A percentile compares a stretch with the other conserved stretches of the same genome.
Evolutionary conservation across 2,329 filamentous ascomycete genomes (phyloP).

Genomic region (Colletotrichum viniferum): DNA sequence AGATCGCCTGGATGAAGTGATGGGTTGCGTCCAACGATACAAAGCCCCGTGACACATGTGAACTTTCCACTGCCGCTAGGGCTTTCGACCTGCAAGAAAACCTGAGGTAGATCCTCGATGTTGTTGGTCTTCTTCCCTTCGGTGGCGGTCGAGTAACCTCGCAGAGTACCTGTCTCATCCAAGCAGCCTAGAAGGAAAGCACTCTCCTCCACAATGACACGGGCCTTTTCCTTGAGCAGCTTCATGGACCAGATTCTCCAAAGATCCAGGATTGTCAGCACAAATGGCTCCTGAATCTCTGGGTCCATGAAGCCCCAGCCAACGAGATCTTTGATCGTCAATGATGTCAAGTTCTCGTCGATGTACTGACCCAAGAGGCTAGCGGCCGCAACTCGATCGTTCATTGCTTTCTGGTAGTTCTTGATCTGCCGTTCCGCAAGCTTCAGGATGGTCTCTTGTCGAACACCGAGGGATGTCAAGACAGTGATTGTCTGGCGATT

Average conservation of each 20-base stretch:
- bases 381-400: constrained; percentile 66
- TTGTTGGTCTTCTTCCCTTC: constrained; percentile 46
- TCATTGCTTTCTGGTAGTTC: constrained; percentile 73
- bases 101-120: constrained; percentile 71
- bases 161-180: constrained; percentile 80
- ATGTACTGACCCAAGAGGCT: constrained; percentile 74
- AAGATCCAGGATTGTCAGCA: constrained; percentile 76
- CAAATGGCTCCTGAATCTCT: constrained; percentile 73
- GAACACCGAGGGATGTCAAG: constrained; percentile 78
- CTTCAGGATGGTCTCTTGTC: constrained; percentile 65
- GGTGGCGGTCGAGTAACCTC: constrained; percentile 67
- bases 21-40: constrained; percentile 88
- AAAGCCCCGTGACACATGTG: constrained; percentile 74
- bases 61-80: constrained; percentile 58
- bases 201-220: constrained; percentile 79
- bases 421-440: constrained; percentile 72
- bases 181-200: constrained; percentile 88
- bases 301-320: constrained; percentile 76
- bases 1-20: constrained; percentile 94
- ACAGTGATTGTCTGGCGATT: constrained; percentile 91
- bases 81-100: constrained; percentile 83
- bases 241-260: constrained; percentile 93
- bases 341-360: constrained; percentile 83
- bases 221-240: constrained; percentile 89
- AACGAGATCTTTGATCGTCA: constrained; percentile 77